Percentiles rank a stretch among this genome's conserved stretches.
phyloP scores from a whole-genome alignment of 2,329 filamentous ascomycete genomes.

The Nemania bipapillata region DNA sequence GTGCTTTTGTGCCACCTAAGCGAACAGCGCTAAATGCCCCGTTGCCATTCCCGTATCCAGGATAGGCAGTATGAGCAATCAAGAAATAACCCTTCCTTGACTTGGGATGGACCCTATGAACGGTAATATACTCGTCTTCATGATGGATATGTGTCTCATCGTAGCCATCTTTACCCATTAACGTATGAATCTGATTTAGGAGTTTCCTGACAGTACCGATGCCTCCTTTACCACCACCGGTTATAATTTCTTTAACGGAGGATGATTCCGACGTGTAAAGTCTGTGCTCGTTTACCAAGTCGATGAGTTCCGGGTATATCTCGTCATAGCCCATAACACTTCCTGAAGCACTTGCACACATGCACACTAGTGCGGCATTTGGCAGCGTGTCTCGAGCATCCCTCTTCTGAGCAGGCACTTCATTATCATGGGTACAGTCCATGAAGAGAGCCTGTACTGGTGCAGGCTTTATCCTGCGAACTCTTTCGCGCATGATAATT shows the following conservation, averaged over 20 bases:
- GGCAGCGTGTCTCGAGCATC: constrained; percentile 93
- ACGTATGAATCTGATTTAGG: constrained; percentile 90
- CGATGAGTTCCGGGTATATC: constrained; percentile 91
- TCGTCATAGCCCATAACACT: constrained; percentile 99
- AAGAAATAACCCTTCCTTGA: constrained; percentile 94
- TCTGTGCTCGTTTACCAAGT: constrained; percentile 88
- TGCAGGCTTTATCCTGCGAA: constrained; percentile 84
- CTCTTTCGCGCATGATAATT: constrained; percentile 67
- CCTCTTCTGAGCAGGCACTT: constrained; percentile 92
- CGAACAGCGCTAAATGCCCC: constrained; percentile 81
- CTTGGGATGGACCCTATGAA: constrained; percentile 92
- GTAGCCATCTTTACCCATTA: constrained; percentile 95
- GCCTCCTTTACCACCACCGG: constrained; percentile 78
- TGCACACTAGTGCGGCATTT: constrained; percentile 91
- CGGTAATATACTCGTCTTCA: constrained; percentile 93
- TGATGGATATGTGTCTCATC: constrained; percentile 97
- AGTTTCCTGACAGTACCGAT: constrained; percentile 93
- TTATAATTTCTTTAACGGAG: constrained; percentile 65
- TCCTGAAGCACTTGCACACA: constrained; percentile 93
- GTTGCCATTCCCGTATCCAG: constrained; percentile 86
- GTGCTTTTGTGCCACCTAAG: constrained; percentile 84
- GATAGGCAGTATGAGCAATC: constrained; percentile 95
- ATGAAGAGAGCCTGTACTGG: constrained; percentile 95
- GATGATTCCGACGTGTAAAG: constrained; percentile 84
- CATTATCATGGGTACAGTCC: constrained; percentile 99